These are phyloP conservation scores for Eucalyptus regnans DNA, from an alignment of 345 rosid genomes.

Conservation along the genomic window DNA sequence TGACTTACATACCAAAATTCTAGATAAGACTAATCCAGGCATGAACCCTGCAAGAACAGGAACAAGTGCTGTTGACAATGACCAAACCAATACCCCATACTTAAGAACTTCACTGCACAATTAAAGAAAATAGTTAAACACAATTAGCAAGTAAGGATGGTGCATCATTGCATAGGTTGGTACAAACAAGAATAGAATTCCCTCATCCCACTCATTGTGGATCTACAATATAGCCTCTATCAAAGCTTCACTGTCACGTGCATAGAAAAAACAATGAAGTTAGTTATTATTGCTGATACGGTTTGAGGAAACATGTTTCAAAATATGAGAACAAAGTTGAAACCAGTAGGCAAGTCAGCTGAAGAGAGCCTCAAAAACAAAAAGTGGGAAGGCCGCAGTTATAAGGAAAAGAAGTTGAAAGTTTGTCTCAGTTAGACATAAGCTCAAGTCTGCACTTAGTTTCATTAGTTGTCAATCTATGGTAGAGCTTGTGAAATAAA, in stretches of 20 bases:
- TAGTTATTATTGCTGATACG: not conserved
- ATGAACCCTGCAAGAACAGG: conserved; percentile 80
- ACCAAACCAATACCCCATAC: conserved; percentile 87
- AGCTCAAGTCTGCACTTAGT: not conserved
- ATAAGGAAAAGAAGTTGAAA: not conserved
- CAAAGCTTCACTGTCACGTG: not conserved
- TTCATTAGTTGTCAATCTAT: not conserved
- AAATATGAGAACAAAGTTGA: not conserved
- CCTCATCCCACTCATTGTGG: not conserved
- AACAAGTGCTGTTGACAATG: conserved; percentile 76
- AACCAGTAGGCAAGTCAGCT: not conserved
- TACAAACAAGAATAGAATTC: not conserved
- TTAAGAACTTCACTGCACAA: conserved; percentile 64
- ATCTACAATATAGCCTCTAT: not conserved
- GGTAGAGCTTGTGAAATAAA: not conserved
- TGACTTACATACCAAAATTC: conserved; percentile 51
- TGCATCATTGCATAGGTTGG: not conserved
- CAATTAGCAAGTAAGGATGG: not conserved
- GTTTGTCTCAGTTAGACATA: not conserved
- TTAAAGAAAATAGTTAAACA: not conserved
- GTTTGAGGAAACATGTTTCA: not conserved
- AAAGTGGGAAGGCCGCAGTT: not conserved
- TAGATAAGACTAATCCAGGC: conserved; percentile 76
- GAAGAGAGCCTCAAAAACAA: not conserved
- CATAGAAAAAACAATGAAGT: not conserved